phyloP scores from a whole-genome alignment of 495 filamentous ascomycete genomes.

The Penicillium soppii region DNA sequence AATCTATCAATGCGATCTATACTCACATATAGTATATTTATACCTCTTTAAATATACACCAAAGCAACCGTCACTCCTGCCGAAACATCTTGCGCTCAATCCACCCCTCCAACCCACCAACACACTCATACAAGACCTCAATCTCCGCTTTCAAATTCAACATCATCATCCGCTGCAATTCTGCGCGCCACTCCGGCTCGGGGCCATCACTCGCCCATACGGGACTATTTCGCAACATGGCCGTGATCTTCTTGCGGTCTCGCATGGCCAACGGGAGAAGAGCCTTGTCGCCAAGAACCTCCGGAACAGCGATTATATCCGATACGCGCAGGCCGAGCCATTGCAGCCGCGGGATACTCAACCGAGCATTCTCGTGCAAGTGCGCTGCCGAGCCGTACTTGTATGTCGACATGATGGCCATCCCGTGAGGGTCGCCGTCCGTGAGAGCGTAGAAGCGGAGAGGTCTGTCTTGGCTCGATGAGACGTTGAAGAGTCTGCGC shows the following conservation, averaged over 20 bases:
- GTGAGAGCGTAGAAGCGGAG: constrained; percentile 65
- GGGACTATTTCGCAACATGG: constrained; percentile 59
- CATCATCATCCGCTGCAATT: constrained; percentile 85
- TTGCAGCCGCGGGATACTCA: constrained; percentile 56
- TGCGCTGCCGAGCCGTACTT: constrained; percentile 76
- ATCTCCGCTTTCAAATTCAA: constrained; percentile 87
- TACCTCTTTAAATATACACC: neutral
- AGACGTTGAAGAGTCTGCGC: constrained; percentile 30
- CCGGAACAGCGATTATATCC: constrained; percentile 48
- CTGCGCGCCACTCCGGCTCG: constrained; percentile 55
- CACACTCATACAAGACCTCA: constrained; percentile 68
- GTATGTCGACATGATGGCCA: constrained; percentile 84
- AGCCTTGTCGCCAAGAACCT: constrained; percentile 28
- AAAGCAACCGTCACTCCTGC: constrained; percentile 7
- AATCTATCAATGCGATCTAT: neutral
- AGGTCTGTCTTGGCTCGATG: constrained; percentile 9
- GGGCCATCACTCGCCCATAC: constrained; percentile 47
- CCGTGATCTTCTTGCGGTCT: constrained; percentile 66
- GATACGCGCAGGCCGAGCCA: constrained; percentile 74
- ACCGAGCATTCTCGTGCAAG: constrained; percentile 62
- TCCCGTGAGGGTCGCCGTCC: constrained; percentile 85
- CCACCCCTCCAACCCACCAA: constrained; percentile 62
- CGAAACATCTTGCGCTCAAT: constrained; percentile 50
- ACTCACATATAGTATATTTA: neutral
- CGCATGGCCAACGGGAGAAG: constrained; percentile 56